Evolutionary conservation across 371 early-diverging fungal species (phyloP).

Genomic region (Phascolomyces articulosus): DNA sequence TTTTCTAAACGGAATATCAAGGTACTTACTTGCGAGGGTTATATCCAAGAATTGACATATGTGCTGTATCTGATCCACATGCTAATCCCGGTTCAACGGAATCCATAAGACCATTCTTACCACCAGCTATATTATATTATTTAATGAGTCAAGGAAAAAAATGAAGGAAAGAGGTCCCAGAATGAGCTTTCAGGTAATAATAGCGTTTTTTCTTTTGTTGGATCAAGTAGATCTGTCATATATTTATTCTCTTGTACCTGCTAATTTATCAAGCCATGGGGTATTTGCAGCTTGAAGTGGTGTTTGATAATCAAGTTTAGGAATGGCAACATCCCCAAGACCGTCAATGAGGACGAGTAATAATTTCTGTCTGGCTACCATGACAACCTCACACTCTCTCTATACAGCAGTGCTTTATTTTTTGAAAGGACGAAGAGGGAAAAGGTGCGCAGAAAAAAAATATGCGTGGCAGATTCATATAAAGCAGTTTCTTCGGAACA

Average conservation of each 20-base stretch:
- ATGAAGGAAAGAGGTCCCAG: no score
- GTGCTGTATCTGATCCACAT: constrained; percentile 62
- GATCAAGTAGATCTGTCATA: no score
- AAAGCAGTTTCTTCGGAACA: no score
- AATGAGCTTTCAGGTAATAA: no score
- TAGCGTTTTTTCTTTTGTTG: background rate
- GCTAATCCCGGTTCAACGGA: constrained; percentile 61
- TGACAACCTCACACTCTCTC: background rate
- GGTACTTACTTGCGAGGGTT: constrained; percentile 29
- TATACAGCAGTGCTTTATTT: no score
- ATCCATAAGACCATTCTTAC: constrained; percentile 51
- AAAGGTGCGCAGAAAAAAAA: no score
- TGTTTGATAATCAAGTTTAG: constrained; percentile 31
- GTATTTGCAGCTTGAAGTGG: constrained; percentile 46
- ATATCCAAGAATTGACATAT: constrained; percentile 35
- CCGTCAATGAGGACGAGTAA: constrained; percentile 56
- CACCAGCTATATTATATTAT: constrained; percentile 24
- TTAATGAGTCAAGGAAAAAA: background rate
- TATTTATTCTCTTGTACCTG: constrained; percentile 35
- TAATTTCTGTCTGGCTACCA: constrained; percentile 25
- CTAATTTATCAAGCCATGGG: constrained; percentile 46
- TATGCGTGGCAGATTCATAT: no score
- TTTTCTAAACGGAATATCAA: no score
- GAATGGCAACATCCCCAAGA: constrained; percentile 47
- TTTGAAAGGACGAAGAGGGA: background rate